Base-by-base conservation (phyloP, 78 protist species). In the Isochrysis galbana region DNA sequence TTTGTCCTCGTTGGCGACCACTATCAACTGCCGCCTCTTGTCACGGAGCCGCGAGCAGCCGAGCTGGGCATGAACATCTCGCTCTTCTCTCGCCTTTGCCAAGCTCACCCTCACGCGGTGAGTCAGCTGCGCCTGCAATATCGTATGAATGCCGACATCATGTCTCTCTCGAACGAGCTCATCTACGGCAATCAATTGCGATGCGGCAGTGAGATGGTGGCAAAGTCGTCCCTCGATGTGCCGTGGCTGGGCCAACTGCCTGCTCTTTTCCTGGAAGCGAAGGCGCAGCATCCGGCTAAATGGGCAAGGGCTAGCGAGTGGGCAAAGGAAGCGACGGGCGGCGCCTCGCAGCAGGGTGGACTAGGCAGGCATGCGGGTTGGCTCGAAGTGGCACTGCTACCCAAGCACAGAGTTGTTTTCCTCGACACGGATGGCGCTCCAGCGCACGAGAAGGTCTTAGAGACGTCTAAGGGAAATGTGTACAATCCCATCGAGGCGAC, bases 61-160 rank as follows among this genome's bases (percentile, higher is more conserved):
- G 32, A 0, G 21, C 26, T 0, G 32, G 70, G 89, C 47, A 26
- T 47, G 70, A 26, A 7, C 17, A 26, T 23, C 26, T 14, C 89
- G 10, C 90, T 86, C 48, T 47, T 86, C 74, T 2, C 19, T 4
- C 69, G 90, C 5, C 90, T 86, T 4, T 5, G 41, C 46, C 36
- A 3, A 23, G 90, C 69, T 38, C 90, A 51, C 74, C 90, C 90
- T 0, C 23, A 7, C 34, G 90, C 90, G 32, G 72, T 86, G 5
- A 14, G 87, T 22, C 14, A 17, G 44, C 94, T 97, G 42, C 25
- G 29, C 21, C 19, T 42, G 2, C 98, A 97, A 89, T 97, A 95
- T 92, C 90, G 97, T 36, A 97, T 97, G 98, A 67, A 47, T n/a
- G 55, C n/a, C 25, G 95, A 89, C 44, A 92, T 97, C 19, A 93